phyloP scores from a whole-genome alignment of 345 rosid species.

The Aquilaria malaccensis region DNA sequence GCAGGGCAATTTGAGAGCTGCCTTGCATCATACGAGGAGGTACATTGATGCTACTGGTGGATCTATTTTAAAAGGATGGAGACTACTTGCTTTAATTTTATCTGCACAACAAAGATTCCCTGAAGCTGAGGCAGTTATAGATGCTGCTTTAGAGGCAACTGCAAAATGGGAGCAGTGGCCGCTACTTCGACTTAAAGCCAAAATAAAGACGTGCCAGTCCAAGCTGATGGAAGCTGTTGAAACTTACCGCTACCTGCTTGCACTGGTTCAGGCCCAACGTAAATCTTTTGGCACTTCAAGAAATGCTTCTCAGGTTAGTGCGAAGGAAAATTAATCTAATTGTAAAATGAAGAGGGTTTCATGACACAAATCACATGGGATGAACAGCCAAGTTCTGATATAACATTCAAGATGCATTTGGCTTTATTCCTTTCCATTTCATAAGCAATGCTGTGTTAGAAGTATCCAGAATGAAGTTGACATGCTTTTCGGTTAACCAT shows the following conservation, averaged over 20 bases:
- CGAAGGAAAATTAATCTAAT: too few species aligned
- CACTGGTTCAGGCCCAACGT: too few species aligned
- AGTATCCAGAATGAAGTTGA: too few species aligned
- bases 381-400: too few species aligned
- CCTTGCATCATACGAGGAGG: constrained; percentile 55
- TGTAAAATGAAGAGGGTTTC: too few species aligned
- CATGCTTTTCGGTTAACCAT: neutral
- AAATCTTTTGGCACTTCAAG: too few species aligned
- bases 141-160: constrained; percentile 83
- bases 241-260: too few species aligned
- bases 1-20: constrained; percentile 62
- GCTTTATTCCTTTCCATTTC: neutral
- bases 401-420: neutral
- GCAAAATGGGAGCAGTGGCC: constrained; percentile 72
- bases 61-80: constrained; percentile 73
- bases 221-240: neutral
- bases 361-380: too few species aligned
- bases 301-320: neutral
- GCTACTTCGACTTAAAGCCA: too few species aligned
- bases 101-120: constrained; percentile 79
- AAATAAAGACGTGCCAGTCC: too few species aligned
- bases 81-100: constrained; percentile 65
- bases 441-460: too few species aligned
- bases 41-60: constrained; percentile 77
- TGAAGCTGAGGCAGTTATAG: constrained; percentile 75